Evolutionary conservation across 83 land plant genomes (phyloP).

Genomic region (Thuja plicata): DNA sequence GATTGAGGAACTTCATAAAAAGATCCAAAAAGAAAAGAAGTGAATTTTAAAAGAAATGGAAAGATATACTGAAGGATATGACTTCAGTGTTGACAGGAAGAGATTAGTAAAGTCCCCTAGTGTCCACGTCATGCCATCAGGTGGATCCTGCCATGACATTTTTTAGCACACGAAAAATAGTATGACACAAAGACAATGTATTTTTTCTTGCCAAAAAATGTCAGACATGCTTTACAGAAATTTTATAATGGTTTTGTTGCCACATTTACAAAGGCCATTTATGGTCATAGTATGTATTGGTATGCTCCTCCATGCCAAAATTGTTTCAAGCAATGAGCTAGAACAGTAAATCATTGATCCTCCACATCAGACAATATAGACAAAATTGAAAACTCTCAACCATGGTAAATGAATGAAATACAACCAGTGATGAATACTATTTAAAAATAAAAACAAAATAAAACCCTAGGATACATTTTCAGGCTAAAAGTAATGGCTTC

Average conservation of each 20-base stretch:
- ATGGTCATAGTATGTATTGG: not conserved
- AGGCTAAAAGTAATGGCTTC: not conserved
- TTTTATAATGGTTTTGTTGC: not conserved
- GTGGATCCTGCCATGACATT: constrained; percentile 35
- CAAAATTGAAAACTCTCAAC: not conserved
- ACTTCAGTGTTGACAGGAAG: constrained; percentile 56
- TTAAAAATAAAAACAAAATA: not conserved
- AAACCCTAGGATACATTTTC: not conserved
- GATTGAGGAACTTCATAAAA: not conserved
- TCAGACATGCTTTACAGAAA: not conserved
- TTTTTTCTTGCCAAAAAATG: constrained; percentile 6
- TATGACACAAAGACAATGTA: not conserved
- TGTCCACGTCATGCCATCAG: constrained; percentile 57
- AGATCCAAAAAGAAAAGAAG: not conserved
- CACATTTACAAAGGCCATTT: not conserved
- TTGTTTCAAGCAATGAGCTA: not conserved
- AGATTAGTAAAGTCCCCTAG: constrained; percentile 62
- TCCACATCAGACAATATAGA: not conserved
- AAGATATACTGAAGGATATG: constrained; percentile 71
- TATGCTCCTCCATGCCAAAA: not conserved
- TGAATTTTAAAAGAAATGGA: not conserved
- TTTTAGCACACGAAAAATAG: not conserved
- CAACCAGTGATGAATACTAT: not conserved
- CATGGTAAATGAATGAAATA: not conserved
- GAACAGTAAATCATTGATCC: not conserved